Evolutionary conservation across 768 basidiomycete species (phyloP), one percentile per base, ranked within the genome.

Genomic region (Boletus bicolor): DNA sequence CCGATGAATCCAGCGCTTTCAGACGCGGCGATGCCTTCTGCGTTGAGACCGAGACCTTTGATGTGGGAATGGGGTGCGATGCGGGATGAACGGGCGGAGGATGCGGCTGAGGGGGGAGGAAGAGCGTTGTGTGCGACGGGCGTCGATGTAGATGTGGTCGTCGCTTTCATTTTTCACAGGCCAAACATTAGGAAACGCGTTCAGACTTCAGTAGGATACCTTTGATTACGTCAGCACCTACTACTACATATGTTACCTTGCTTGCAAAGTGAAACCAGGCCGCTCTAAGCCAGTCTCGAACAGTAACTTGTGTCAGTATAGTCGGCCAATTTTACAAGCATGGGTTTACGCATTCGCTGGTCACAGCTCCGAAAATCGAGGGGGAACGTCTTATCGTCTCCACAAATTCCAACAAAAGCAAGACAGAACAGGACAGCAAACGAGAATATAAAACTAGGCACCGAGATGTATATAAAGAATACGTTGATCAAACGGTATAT

Each of bases 31-130:
- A 79, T 79, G 1, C 95, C 96, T 57, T 98, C 93, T 50, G 87
- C 71, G 41, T 82, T 87, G 51, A 98, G 77, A 4, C 97, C 97
- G 30, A 98, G 86, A 7, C 94, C 95, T 76, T 94, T 96, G 71
- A 98, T 98, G 71, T 98, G 95, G 5, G 94, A 97, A 68, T 98
- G 95, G 3, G 93, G 86, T 1, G 91, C 90, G 44, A 93, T 91
- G 37, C 90, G 83, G 32, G 89, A 89, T 0, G 89, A 84, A 24
- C 88, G 81, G 12, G 79, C 79, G 1, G 84, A 80, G 12, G 84
- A 79, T 0, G 82, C 71, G 2, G 80, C 76, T 5, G 87, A 78
- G 0, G 88, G 87, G 0, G 87, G 87, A 0, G 87, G 82, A 3
- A 87, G 77, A 1, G 89, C 86, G 55, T 86, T 91, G 71, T 89